Conservation (phyloP, 2,329 filamentous ascomycete species). For the Xylariaceae sp. region DNA sequence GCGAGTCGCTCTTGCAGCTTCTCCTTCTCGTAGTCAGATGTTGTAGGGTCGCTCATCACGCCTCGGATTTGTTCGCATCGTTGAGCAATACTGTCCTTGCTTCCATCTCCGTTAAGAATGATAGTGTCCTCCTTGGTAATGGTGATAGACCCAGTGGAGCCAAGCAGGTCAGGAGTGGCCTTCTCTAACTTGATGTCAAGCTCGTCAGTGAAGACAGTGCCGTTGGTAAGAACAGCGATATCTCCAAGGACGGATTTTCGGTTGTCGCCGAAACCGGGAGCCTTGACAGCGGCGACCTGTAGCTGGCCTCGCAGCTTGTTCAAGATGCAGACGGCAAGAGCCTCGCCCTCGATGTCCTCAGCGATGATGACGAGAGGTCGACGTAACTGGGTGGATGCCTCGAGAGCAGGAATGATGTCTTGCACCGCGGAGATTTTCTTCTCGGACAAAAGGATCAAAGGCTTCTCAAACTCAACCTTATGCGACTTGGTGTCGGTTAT, state of each 20-base stretch:
- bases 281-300: conserved; percentile 98
- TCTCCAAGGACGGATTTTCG: conserved; percentile 99
- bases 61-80: conserved; percentile 99
- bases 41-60: conserved; percentile 90
- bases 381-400: conserved; percentile 93
- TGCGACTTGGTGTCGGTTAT: conserved; percentile 98
- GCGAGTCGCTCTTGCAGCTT: conserved; percentile 99
- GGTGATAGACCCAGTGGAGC: conserved; percentile 95
- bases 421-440: conserved; percentile 99
- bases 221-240: conserved; percentile 92
- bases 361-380: conserved; percentile 97
- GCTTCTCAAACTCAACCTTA: conserved; percentile 99
- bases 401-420: conserved; percentile 97
- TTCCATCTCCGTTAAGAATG: conserved; percentile 93
- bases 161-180: conserved; percentile 92
- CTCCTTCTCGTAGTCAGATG: conserved; percentile 99
- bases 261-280: conserved; percentile 99
- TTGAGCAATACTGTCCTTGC: conserved; percentile 90
- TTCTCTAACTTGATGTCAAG: conserved; percentile 99
- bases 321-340: conserved; percentile 96
- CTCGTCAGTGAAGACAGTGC: conserved; percentile 96
- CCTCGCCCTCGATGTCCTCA: conserved; percentile 98
- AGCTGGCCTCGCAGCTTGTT: conserved; percentile 99
- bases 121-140: conserved; percentile 99
- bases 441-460: conserved; percentile 95